Evolutionary conservation across 345 rosid genomes (phyloP).

Genomic region (Turritis glabra): DNA sequence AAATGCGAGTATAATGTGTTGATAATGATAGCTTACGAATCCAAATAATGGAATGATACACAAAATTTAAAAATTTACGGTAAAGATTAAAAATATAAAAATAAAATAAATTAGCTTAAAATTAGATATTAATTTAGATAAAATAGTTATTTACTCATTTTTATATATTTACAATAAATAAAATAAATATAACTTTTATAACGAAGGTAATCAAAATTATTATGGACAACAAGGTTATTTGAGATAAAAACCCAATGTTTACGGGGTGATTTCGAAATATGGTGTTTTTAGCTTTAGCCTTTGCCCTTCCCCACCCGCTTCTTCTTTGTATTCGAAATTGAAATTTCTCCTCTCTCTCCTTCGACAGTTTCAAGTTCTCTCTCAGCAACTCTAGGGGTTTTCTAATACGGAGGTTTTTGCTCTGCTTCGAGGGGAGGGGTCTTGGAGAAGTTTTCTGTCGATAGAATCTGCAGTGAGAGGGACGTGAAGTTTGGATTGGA

Average conservation of each 20-base stretch:
- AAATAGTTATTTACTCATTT: neutral
- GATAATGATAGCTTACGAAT: too few relatives aligned
- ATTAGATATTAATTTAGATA: too few relatives aligned
- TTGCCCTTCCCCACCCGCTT: constrained; percentile 58
- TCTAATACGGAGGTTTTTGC: constrained; percentile 5
- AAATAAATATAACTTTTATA: too few relatives aligned
- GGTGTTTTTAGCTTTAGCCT: neutral
- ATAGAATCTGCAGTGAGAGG: neutral
- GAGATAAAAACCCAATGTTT: neutral
- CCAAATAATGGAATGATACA: too few relatives aligned
- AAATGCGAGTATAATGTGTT: too few relatives aligned
- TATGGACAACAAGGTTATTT: neutral
- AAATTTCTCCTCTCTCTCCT: constrained; percentile 4
- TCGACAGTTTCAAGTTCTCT: neutral
- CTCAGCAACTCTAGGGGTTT: constrained; percentile 11
- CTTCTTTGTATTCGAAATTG: constrained; percentile 59
- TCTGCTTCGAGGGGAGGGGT: constrained; percentile 21
- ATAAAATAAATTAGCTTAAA: neutral
- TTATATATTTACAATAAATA: too few relatives aligned
- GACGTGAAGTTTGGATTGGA: neutral
- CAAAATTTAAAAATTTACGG: too few relatives aligned
- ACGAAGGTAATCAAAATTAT: too few relatives aligned
- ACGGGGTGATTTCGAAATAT: constrained; percentile 1
- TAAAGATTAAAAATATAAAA: too few relatives aligned
- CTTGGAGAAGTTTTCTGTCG: neutral